phyloP scores from a whole-genome alignment of 192 early-diverging fungal genomes.

The Gonapodya sp. region DNA sequence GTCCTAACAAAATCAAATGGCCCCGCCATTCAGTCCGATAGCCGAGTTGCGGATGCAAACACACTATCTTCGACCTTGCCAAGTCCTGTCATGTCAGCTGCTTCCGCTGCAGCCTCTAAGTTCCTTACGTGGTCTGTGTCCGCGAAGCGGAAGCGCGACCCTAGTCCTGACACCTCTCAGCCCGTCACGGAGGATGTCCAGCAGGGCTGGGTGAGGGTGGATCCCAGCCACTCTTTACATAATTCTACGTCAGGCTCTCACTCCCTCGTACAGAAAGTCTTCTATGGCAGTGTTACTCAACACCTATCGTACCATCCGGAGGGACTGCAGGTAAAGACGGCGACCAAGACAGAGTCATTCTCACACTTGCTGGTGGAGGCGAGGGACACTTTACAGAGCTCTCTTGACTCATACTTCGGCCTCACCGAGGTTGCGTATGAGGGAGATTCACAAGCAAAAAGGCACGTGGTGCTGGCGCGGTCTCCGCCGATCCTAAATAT shows the following conservation, averaged over 20 bases:
- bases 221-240: background rate
- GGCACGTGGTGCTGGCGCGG: background rate
- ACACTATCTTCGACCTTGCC: background rate
- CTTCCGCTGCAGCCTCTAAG: background rate
- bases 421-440: background rate
- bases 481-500: background rate
- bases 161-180: background rate
- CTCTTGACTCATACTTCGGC: background rate
- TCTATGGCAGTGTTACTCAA: constrained; percentile 1
- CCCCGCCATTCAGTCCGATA: background rate
- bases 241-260: background rate
- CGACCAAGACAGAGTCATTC: constrained; percentile 1
- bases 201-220: background rate
- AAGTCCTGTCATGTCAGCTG: background rate
- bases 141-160: background rate
- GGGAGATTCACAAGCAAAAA: background rate
- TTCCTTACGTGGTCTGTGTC: background rate
- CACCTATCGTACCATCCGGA: constrained; percentile 4
- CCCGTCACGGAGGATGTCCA: background rate
- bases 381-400: background rate
- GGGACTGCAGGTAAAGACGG: background rate
- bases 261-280: background rate
- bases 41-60: background rate
- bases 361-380: background rate
- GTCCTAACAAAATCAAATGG: background rate